phyloP scores from a whole-genome alignment of 768 basidiomycete species.

The Agaricus sinodeliciosus region DNA sequence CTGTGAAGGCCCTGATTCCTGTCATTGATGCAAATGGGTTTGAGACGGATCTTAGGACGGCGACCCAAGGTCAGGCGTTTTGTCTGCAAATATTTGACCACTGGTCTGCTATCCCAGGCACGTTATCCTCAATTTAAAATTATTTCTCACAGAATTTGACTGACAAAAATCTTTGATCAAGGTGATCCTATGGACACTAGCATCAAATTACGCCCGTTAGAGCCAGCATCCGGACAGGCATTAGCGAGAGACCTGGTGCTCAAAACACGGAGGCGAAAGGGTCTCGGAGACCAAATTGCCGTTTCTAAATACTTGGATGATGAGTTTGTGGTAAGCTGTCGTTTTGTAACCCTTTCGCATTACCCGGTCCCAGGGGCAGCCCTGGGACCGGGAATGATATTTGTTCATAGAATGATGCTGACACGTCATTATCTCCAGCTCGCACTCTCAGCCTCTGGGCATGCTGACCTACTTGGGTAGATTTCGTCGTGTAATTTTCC shows the following conservation, averaged over 20 bases:
- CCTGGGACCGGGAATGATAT: slow-evolving; percentile 5
- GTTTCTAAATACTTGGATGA: slow-evolving; percentile 97
- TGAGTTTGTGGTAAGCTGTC: slow-evolving; percentile 78
- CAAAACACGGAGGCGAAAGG: slow-evolving; percentile 94
- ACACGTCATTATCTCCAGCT: slow-evolving; percentile 41
- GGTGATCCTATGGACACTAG: slow-evolving; percentile 98
- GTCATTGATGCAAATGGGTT: slow-evolving; percentile 99
- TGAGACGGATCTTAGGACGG: slow-evolving; percentile 95
- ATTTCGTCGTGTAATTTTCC: slow-evolving; percentile 12
- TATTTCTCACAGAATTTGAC: slow-evolving; percentile 17
- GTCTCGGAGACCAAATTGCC: slow-evolving; percentile 93
- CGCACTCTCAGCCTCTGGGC: slow-evolving; percentile 92
- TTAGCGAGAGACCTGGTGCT: slow-evolving; percentile 91
- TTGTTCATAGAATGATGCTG: slow-evolving; percentile 2
- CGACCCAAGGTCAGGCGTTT: slow-evolving; percentile 99
- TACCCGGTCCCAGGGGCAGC: background rate
- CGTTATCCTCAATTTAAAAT: slow-evolving; percentile 22
- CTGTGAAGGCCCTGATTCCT: slow-evolving; percentile 96
- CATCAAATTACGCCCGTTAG: slow-evolving; percentile 92
- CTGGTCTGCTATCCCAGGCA: slow-evolving; percentile 97
- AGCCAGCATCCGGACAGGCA: slow-evolving; percentile 95
- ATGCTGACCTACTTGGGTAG: slow-evolving; percentile 80
- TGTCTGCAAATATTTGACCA: slow-evolving; percentile 97
- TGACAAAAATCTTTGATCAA: slow-evolving; percentile 19
- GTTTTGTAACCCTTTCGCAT: background rate